phyloP scores from a whole-genome alignment of 257 asterid genomes.

The Solanum peruvianum region DNA sequence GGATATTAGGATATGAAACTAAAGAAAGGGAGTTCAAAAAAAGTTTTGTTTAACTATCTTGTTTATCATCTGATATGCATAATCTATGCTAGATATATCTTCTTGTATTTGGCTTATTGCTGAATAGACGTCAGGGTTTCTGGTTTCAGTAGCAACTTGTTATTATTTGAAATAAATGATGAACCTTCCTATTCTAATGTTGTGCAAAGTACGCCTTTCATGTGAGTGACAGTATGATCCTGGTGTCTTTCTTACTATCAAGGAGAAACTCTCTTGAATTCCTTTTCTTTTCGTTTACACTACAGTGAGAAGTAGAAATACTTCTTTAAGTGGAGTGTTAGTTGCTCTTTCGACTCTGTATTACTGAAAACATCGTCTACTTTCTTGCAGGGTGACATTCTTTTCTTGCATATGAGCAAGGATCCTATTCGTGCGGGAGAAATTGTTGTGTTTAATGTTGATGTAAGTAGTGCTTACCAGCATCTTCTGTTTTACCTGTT shows the following conservation, averaged over 20 bases:
- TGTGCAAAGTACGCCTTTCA: not conserved
- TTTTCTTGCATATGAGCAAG: slow-evolving; percentile 92
- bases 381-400: slow-evolving; percentile 88
- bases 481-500: not conserved
- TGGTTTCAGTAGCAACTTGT: not conserved
- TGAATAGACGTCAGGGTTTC: not conserved
- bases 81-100: not conserved
- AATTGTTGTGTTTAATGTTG: slow-evolving; percentile 92
- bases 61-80: not conserved
- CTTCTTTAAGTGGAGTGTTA: not conserved
- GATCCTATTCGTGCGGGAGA: slow-evolving; percentile 99
- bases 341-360: not conserved
- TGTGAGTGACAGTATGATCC: not conserved
- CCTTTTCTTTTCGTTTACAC: not conserved
- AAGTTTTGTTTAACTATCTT: not conserved
- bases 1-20: not conserved
- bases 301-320: not conserved
- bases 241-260: not conserved
- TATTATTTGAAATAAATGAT: not conserved
- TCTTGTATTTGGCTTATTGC: not conserved
- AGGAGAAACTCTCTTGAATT: not conserved
- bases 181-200: not conserved
- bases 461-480: slow-evolving; percentile 36
- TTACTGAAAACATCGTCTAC: not conserved
- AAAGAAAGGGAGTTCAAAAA: not conserved